Evolutionary conservation across 2,329 filamentous ascomycete species (phyloP).

Genomic region (Lasiodiplodia theobromae): DNA sequence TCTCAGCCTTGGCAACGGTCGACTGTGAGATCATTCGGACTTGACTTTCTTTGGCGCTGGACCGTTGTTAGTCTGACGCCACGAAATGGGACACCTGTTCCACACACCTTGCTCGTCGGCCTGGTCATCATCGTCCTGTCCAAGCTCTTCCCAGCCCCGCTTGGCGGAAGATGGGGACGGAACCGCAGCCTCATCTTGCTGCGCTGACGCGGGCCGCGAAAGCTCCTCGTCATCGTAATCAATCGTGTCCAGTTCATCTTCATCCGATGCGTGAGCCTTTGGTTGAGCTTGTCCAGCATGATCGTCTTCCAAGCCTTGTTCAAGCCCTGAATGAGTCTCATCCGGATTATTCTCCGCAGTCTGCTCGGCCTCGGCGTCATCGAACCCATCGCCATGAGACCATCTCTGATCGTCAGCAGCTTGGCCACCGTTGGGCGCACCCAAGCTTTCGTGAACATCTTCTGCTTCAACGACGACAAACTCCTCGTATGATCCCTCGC

Average conservation of each 20-base stretch:
- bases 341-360: slow-evolving; percentile 28
- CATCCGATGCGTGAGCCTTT: slow-evolving; percentile 13
- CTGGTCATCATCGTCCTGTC: slow-evolving; percentile 25
- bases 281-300: slow-evolving; percentile 25
- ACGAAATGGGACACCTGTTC: background rate
- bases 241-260: slow-evolving; percentile 30
- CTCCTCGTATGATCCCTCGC: slow-evolving; percentile 6
- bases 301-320: slow-evolving; percentile 21
- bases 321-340: slow-evolving; percentile 28
- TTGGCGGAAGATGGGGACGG: slow-evolving; percentile 30
- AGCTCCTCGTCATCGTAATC: slow-evolving; percentile 32
- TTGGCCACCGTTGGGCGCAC: background rate
- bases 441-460: slow-evolving; percentile 6
- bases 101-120: slow-evolving; percentile 31
- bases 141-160: slow-evolving; percentile 31
- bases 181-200: slow-evolving; percentile 20
- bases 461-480: slow-evolving; percentile 23
- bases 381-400: slow-evolving; percentile 11
- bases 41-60: slow-evolving; percentile 28
- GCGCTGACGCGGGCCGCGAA: slow-evolving; percentile 5
- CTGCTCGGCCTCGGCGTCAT: slow-evolving; percentile 26
- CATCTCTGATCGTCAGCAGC: background rate
- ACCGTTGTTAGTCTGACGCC: background rate
- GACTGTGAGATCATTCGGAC: slow-evolving; percentile 24
- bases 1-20: slow-evolving; percentile 23